Conservation (phyloP, 306 rosid species). For the Vigna nakashimae region DNA sequence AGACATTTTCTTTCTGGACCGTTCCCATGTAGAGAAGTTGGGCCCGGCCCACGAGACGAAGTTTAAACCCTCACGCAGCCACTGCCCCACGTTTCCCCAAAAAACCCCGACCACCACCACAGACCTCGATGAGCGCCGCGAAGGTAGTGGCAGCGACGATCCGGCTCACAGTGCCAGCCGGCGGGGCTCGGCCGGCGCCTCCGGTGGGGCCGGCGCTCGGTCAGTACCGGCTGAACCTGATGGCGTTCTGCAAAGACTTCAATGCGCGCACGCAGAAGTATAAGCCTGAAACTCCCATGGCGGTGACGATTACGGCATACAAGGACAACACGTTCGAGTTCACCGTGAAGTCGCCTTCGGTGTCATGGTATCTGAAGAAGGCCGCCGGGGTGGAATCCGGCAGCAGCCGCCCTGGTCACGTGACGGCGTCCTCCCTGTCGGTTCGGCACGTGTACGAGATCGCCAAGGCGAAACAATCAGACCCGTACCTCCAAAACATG, state of each 20-base stretch:
- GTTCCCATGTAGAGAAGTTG: background rate
- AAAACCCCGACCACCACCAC: background rate
- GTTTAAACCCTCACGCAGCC: conserved; percentile 26
- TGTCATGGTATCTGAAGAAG: conserved; percentile 83
- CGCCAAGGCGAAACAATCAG: conserved; percentile 81
- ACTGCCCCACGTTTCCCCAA: background rate
- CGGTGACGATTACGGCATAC: conserved; percentile 83
- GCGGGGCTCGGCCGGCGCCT: conserved; percentile 74
- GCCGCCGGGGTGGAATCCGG: conserved; percentile 81
- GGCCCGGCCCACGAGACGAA: background rate
- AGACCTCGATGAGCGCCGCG: conserved; percentile 62
- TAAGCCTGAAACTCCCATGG: conserved; percentile 84
- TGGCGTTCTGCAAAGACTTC: conserved; percentile 97
- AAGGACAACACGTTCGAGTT: conserved; percentile 93
- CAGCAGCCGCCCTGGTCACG: conserved; percentile 77
- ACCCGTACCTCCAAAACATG: conserved; percentile 61
- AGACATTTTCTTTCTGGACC: background rate
- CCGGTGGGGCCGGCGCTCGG: conserved; percentile 87
- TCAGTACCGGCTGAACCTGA: conserved; percentile 84
- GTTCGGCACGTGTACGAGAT: conserved; percentile 76
- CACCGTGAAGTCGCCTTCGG: conserved; percentile 76
- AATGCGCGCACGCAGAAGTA: conserved; percentile 84
- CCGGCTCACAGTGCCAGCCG: conserved; percentile 75
- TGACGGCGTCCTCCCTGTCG: conserved; percentile 65
- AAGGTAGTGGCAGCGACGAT: conserved; percentile 86